A percentile compares a stretch with the other conserved stretches of the same genome.
Evolutionary conservation across 495 filamentous ascomycete species (phyloP).

Genomic region (Penicillium longicatenatum): DNA sequence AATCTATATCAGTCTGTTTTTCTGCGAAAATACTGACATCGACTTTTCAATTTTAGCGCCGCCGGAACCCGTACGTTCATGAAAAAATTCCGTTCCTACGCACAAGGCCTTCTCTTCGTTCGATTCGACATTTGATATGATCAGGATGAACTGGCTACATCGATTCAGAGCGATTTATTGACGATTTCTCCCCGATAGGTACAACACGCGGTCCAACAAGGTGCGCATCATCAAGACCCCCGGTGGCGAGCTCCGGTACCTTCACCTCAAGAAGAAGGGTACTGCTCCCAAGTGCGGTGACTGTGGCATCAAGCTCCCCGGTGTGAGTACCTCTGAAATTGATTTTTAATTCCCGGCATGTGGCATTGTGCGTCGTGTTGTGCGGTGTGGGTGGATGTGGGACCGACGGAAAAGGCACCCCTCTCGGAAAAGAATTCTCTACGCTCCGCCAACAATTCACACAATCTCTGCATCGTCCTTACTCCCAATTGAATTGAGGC

Average conservation of each 20-base stretch:
- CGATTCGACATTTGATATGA: constrained; percentile 22
- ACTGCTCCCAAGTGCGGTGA: constrained; percentile 98
- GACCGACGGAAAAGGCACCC: constrained; percentile 15
- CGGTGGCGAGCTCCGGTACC: constrained; percentile 88
- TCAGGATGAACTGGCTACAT: constrained; percentile 11
- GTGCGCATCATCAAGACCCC: constrained; percentile 95
- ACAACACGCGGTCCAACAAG: constrained; percentile 97
- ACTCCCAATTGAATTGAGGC: constrained; percentile 8
- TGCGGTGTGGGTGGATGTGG: constrained; percentile 22
- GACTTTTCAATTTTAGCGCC: constrained; percentile 56
- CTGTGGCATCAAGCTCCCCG: constrained; percentile 92
- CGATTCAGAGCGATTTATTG: constrained; percentile 33
- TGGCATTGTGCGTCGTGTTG: constrained; percentile 16
- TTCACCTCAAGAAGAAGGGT: constrained; percentile 98
- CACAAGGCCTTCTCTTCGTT: constrained; percentile 17
- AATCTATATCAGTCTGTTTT: constrained; percentile 1
- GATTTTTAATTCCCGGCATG: constrained; percentile 15
- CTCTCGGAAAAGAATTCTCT: constrained; percentile 15
- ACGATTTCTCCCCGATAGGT: constrained; percentile 54
- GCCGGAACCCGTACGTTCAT: constrained; percentile 83
- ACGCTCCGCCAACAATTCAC: constrained; percentile 6
- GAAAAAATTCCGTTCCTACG: constrained; percentile 25
- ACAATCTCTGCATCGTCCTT: constrained; percentile 13
- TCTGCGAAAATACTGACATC: constrained; percentile 25
- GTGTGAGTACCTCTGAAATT: constrained; percentile 65